Conservation (phyloP, 345 rosid genomes). For the Murraya paniculata region DNA sequence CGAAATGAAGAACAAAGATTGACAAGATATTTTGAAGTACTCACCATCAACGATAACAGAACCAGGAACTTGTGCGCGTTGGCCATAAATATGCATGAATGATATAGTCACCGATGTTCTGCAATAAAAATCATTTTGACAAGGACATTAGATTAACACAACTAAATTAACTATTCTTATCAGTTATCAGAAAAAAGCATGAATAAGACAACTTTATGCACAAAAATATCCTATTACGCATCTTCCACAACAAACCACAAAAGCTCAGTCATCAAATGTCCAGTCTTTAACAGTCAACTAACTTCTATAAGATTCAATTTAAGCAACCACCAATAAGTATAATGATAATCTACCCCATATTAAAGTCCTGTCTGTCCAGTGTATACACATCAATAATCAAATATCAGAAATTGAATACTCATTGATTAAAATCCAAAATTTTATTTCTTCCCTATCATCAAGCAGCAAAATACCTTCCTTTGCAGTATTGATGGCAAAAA, state of each 20-base stretch:
- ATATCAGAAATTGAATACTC: not conserved
- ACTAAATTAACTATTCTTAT: not conserved
- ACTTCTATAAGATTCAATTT: not conserved
- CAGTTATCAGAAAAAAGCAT: not conserved
- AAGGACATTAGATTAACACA: not conserved
- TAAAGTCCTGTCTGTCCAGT: not conserved
- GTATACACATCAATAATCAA: not conserved
- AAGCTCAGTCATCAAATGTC: not conserved
- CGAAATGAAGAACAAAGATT: not conserved
- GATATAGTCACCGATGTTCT: slow-evolving; percentile 43
- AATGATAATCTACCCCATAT: not conserved
- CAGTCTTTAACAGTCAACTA: not conserved
- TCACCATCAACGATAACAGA: slow-evolving; percentile 82
- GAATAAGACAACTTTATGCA: not conserved
- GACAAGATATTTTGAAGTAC: not conserved
- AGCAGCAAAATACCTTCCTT: not conserved
- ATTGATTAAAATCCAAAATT: not conserved
- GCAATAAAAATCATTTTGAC: slow-evolving; percentile 19
- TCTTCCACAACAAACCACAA: slow-evolving; percentile 1
- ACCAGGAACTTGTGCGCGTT: slow-evolving; percentile 61
- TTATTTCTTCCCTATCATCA: not conserved
- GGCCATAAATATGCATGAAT: slow-evolving; percentile 65
- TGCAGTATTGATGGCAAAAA: not conserved
- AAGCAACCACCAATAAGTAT: not conserved
- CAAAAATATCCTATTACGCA: not conserved